phyloP scores from a whole-genome alignment of 768 basidiomycete genomes.

The Leccinum boreale region DNA sequence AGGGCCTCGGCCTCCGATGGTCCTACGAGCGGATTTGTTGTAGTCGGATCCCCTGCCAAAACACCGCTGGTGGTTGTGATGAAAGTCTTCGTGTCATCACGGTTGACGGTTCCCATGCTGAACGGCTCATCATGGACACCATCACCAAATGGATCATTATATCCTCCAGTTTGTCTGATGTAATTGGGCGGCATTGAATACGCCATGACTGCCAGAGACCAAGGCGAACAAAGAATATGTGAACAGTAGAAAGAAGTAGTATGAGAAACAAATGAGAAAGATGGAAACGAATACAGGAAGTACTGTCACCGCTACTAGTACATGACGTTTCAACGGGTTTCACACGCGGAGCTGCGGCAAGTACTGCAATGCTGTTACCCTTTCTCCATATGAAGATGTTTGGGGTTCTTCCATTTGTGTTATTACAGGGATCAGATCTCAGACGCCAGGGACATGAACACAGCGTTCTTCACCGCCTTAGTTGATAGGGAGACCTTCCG shows the following conservation, averaged over 20 bases:
- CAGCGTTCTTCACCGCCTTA: constrained; percentile 3
- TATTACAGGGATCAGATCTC: background rate
- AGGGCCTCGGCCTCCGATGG: constrained; percentile 23
- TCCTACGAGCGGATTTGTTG: constrained; percentile 1
- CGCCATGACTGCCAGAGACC: constrained; percentile 27
- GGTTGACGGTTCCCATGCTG: constrained; percentile 5
- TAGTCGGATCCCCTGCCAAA: constrained; percentile 9
- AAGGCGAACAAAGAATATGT: constrained; percentile 12
- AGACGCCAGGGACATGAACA: background rate
- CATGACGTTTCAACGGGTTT: background rate
- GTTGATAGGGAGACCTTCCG: constrained; percentile 33
- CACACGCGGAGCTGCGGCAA: constrained; percentile 17
- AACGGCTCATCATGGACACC: constrained; percentile 23
- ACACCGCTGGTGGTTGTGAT: constrained; percentile 22
- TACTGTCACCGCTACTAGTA: background rate
- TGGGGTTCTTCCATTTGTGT: background rate
- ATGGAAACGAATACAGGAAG: background rate
- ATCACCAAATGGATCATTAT: constrained; percentile 28
- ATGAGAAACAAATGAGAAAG: background rate
- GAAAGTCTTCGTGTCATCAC: constrained; percentile 20
- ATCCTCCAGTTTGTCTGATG: constrained; percentile 8
- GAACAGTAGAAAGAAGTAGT: background rate
- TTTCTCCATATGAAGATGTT: no score
- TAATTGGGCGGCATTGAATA: constrained; percentile 8
- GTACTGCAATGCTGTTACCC: background rate